Conservation (phyloP, 257 asterid species). For the Penstemon barbatus region DNA sequence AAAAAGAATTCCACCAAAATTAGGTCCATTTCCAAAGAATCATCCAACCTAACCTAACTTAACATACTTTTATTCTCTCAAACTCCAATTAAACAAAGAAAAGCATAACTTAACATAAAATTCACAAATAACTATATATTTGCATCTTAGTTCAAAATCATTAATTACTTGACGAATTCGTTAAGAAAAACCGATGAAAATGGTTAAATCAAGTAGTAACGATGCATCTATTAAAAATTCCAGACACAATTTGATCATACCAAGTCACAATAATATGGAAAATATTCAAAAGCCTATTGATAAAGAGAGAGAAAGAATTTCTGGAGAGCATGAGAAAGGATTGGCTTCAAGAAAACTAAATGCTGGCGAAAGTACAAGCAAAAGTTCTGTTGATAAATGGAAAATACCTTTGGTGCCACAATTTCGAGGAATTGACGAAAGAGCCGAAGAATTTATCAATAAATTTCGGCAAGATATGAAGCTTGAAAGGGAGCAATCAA, state of each 20-base stretch:
- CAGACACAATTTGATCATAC: background rate
- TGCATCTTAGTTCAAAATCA: no score
- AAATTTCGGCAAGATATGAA: conserved; percentile 57
- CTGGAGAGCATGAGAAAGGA: background rate
- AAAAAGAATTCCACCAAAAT: no score
- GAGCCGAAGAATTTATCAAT: conserved; percentile 58
- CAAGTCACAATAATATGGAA: background rate
- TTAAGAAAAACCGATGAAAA: background rate
- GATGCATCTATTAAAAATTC: background rate
- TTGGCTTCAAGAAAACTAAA: conserved; percentile 12
- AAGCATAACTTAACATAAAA: no score
- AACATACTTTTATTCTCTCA: no score
- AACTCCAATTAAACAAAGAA: no score
- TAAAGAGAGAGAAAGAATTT: background rate
- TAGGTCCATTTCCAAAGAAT: no score
- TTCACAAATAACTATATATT: no score
- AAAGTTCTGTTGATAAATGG: conserved; percentile 26
- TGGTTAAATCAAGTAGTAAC: conserved; percentile 27
- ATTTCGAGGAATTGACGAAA: conserved; percentile 52
- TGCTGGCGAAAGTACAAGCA: conserved; percentile 26
- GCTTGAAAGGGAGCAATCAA: conserved; percentile 66
- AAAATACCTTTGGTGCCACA: conserved; percentile 34
- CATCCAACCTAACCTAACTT: no score
- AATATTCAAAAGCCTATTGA: background rate
- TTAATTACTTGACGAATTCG: no score